Conservation (phyloP, 1,139 yeast genomes). For the Candida tetrigidarum region DNA sequence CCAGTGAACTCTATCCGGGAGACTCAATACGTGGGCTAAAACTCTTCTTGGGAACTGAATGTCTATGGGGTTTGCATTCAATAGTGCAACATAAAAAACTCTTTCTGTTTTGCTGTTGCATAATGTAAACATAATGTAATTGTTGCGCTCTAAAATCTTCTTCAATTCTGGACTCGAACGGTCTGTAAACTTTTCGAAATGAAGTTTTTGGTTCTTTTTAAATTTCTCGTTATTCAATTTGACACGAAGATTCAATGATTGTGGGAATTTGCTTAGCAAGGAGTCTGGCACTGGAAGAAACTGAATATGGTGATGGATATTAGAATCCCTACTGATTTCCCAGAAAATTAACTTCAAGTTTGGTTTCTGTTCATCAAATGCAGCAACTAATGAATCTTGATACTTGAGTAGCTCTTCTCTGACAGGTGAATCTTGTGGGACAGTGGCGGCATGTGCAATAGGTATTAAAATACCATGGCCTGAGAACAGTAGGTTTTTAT, state of each 20-base stretch:
- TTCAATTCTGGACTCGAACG: constrained; percentile 24
- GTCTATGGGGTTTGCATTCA: constrained; percentile 49
- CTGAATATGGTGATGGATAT: constrained; percentile 71
- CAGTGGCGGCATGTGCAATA: constrained; percentile 67
- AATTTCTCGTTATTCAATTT: constrained; percentile 54
- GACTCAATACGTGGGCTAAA: constrained; percentile 59
- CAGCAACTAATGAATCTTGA: constrained; percentile 47
- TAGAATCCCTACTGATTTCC: constrained; percentile 59
- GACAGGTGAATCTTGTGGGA: constrained; percentile 25
- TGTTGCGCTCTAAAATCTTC: constrained; percentile 35
- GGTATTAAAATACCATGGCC: constrained; percentile 91
- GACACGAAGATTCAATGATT: constrained; percentile 41
- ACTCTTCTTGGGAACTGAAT: constrained; percentile 82
- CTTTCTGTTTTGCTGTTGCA: constrained; percentile 19
- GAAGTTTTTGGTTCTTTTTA: constrained; percentile 43
- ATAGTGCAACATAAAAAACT: constrained; percentile 26
- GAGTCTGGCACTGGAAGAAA: constrained; percentile 59
- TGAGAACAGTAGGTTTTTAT: constrained; percentile 53
- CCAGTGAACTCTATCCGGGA: constrained; percentile 73
- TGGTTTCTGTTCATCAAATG: constrained; percentile 42
- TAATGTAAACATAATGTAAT: constrained; percentile 46
- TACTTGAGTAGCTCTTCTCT: constrained; percentile 37
- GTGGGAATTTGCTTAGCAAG: constrained; percentile 38
- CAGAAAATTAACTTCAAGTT: constrained; percentile 55
- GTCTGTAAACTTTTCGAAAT: constrained; percentile 38